phyloP scores from a whole-genome alignment of 2,329 filamentous ascomycete genomes.

The Lasiodiplodia sp. region DNA sequence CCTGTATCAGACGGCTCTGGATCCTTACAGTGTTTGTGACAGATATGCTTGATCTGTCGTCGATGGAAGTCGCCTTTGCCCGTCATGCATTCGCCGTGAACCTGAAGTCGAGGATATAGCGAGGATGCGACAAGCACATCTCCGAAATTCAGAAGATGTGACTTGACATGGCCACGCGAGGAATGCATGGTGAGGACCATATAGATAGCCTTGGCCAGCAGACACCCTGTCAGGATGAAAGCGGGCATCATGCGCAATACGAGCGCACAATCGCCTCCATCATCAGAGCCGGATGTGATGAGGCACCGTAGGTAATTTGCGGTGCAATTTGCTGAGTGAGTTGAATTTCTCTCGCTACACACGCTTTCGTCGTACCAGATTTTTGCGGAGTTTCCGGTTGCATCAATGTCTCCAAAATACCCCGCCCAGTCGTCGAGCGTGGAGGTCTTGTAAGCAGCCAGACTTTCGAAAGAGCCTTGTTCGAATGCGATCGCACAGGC shows the following conservation, averaged over 20 bases:
- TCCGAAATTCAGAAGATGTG: conserved; percentile 41
- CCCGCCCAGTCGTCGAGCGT: background rate
- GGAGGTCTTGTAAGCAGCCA: background rate
- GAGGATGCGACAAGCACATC: conserved; percentile 42
- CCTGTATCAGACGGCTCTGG: conserved; percentile 13
- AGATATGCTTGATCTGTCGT: conserved; percentile 36
- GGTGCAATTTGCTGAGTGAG: background rate
- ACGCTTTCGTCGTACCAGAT: background rate
- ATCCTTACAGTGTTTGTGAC: conserved; percentile 41
- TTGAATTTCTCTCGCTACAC: background rate
- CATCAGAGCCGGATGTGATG: too few relatives aligned
- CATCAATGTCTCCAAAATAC: background rate
- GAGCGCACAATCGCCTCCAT: conserved; percentile 35
- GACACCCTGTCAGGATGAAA: conserved; percentile 36
- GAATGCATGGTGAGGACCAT: conserved; percentile 39
- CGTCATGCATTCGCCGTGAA: conserved; percentile 42
- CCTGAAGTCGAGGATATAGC: conserved; percentile 35
- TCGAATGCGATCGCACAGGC: background rate
- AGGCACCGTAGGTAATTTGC: too few relatives aligned
- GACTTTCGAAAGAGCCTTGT: background rate
- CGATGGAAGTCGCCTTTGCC: conserved; percentile 38
- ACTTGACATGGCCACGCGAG: conserved; percentile 37
- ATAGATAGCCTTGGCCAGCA: conserved; percentile 40
- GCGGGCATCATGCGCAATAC: conserved; percentile 36
- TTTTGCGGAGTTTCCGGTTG: background rate